Evolutionary conservation across 129 eudicot species (phyloP).

Genomic region (sunflower (Helianthus annuus)): DNA sequence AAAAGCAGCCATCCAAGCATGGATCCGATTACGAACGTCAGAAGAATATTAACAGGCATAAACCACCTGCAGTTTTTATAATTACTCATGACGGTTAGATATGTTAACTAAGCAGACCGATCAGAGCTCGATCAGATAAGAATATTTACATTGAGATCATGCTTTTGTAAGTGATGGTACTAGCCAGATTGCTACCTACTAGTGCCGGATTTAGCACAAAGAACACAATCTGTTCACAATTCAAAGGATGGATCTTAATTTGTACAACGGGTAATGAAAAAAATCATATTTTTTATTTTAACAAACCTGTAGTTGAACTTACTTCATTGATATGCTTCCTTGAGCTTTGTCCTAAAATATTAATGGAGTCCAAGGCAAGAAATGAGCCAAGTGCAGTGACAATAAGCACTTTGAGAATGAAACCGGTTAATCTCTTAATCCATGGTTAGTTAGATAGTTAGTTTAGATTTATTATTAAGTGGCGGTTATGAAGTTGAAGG

Average conservation of each 20-base stretch:
- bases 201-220: slow-evolving; percentile 44
- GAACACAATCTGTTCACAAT: slow-evolving; percentile 41
- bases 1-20: slow-evolving; percentile 56
- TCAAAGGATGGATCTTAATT: background rate
- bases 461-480: too few relatives aligned
- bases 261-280: background rate
- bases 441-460: too few relatives aligned
- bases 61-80: slow-evolving; percentile 46
- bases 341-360: slow-evolving; percentile 54
- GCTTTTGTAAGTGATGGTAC: slow-evolving; percentile 35
- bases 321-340: slow-evolving; percentile 10
- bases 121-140: background rate
- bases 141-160: slow-evolving; percentile 33
- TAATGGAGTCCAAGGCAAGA: slow-evolving; percentile 58
- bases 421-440: too few relatives aligned
- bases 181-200: slow-evolving; percentile 40
- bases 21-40: slow-evolving; percentile 52
- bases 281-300: too few relatives aligned
- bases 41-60: slow-evolving; percentile 50
- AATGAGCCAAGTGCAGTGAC: slow-evolving; percentile 42
- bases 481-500: too few relatives aligned
- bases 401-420: too few relatives aligned
- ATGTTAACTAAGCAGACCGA: background rate
- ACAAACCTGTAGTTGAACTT: slow-evolving; percentile 1
- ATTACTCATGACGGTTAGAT: background rate